Evolutionary conservation across 345 rosid genomes (phyloP), one percentile per base, ranked within the genome.

Genomic region (Rubroshorea leprosula): DNA sequence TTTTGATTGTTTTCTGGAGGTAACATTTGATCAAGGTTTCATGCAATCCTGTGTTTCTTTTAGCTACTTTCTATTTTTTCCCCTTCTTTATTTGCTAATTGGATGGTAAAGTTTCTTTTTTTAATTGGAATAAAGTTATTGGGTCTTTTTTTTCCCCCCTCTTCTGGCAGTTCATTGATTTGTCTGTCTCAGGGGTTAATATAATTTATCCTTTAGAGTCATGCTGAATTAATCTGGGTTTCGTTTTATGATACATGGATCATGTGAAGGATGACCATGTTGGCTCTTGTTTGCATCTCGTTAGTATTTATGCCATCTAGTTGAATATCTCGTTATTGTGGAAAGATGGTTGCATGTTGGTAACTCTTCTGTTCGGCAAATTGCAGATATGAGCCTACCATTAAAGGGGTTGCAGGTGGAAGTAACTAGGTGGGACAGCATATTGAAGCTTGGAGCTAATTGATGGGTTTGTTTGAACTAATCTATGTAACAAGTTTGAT

Each of bases 381-480:
- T 35, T 35, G 41, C 41, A 35, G 41, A 35, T 35, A 35, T 35
- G 41, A 6, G 41, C 41, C 11, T 6, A 35, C 38, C 25, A 55
- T 27, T 62, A 65, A 63, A 58, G 63, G 60, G 65, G 27, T 55
- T 68, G 69, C 72, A 57, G 68, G 60, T 68, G 54, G 44, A 44
- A 55, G n/a, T n/a, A n/a, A 24, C 61, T 45, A 65, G 24, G 60
- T 58, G 64, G 38, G 59, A 61, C 56, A 44, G 23, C 18, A 67
- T 39, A 21, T 44, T 51, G 15, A 46, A 46, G 68, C 27, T 68
- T 23, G 57, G 64, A 61, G 73, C 53, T 51, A 60, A 60, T 74
- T 74, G 52, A 73, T 72, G 73, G 78, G 54, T 64, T 63, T 62
- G 41, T 47, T 23, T 15, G 39, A 23, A 60, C 66, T 25, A 62